Base-by-base conservation (phyloP, 192 early-diverging fungal genomes). In the Cladochytrium replicatum region DNA sequence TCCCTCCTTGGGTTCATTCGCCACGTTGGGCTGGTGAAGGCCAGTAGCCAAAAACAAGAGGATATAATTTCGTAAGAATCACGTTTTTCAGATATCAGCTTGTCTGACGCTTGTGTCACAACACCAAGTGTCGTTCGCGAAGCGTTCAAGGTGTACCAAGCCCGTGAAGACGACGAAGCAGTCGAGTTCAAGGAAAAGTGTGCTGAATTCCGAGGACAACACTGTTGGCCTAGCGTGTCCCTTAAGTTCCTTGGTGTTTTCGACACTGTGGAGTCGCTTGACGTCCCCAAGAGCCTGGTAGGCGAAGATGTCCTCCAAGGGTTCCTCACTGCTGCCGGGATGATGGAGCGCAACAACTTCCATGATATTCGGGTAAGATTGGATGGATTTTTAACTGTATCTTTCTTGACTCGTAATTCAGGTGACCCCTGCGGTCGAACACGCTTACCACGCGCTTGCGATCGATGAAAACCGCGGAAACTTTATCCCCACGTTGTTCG, bases 1-100 rank as follows among this genome's bases (percentile, higher is more conserved):
- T 57, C 55, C 13, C 48, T 57, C 3, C 49, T 48, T 39, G 44
- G 43, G 2, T 54, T 57, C 49, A 54, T 57, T 23, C 55, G 55
- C 4, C 42, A 23, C 31, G 29, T 40, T 1, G 55, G 55, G 11
- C 48, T 57, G 13, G 25, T 28, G 6, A 6, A 54, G 11, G 13
- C 8, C 7, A 26, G 7, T 38, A 29, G 29, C 22, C 8, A 6
- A 8, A 48, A 4, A 15, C 32, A 54, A 13, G 48, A 38, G 5
- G 15, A 9, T 11, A 6, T 57, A 32, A 53, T 22, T 30, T n/a
- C n/a, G n/a, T n/a, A n/a, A n/a, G n/a, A n/a, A n/a, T n/a, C n/a
- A n/a, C n/a, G n/a, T n/a, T n/a, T n/a, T n/a, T n/a, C n/a, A n/a
- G n/a, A n/a, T n/a, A n/a, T n/a, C n/a, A n/a, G n/a, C n/a, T n/a